Evolutionary conservation across 345 rosid species (phyloP).

Genomic region (Acer negundo): DNA sequence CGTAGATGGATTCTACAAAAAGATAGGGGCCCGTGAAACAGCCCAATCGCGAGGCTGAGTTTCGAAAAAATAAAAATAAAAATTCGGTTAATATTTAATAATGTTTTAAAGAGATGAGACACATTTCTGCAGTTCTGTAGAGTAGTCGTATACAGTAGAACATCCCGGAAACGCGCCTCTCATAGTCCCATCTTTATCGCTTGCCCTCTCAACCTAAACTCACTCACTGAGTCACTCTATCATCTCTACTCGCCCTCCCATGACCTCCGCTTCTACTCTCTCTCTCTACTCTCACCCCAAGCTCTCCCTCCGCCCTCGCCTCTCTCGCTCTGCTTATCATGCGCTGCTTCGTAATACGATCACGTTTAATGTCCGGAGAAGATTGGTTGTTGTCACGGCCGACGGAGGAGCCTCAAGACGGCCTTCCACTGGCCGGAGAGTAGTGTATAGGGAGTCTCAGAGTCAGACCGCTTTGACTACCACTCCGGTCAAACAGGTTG

Average conservation of each 20-base stretch:
- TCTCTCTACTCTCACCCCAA: constrained; percentile 52
- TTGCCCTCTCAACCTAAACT: neutral
- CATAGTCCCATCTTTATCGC: constrained; percentile 12
- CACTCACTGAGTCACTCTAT: neutral
- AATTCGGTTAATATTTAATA: neutral
- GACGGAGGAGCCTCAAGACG: constrained; percentile 47
- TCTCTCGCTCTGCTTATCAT: constrained; percentile 22
- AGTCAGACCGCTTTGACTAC: constrained; percentile 43
- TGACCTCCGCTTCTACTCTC: constrained; percentile 59
- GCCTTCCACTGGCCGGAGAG: constrained; percentile 43
- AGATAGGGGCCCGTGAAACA: neutral
- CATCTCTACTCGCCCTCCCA: constrained; percentile 18
- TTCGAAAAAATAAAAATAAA: too few relatives aligned
- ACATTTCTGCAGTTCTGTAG: neutral
- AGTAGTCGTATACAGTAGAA: neutral
- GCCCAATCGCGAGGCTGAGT: neutral
- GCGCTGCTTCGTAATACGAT: constrained; percentile 26
- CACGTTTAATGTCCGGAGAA: constrained; percentile 25
- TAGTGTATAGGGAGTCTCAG: constrained; percentile 63
- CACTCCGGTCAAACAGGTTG: constrained; percentile 60
- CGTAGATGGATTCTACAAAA: neutral
- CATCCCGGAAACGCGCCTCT: constrained; percentile 21
- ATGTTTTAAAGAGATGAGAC: neutral
- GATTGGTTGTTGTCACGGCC: constrained; percentile 51
- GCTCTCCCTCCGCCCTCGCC: constrained; percentile 31